These are phyloP conservation scores for Kondoa subrosea DNA, from an alignment of 768 basidiomycete species.

Conservation along the genomic window DNA sequence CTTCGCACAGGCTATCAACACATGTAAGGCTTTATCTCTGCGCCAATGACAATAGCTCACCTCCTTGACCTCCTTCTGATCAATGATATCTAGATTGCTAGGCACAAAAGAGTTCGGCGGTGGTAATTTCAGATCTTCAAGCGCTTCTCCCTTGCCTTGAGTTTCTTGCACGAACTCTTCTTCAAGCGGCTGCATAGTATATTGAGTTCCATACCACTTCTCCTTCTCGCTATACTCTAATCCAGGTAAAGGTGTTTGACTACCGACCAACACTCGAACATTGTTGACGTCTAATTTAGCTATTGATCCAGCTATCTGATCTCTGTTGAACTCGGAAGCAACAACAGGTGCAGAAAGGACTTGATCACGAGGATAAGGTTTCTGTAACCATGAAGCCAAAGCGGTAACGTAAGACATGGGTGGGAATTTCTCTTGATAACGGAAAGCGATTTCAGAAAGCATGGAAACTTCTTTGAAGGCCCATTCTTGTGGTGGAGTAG, in stretches of 20 bases:
- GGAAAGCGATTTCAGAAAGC: constrained; percentile 58
- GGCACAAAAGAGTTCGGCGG: constrained; percentile 82
- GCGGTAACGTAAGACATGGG: constrained; percentile 64
- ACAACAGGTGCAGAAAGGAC: constrained; percentile 55
- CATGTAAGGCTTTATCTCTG: constrained; percentile 11
- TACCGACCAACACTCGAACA: constrained; percentile 59
- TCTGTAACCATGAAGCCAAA: constrained; percentile 55
- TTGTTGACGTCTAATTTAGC: constrained; percentile 44
- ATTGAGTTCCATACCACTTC: constrained; percentile 83
- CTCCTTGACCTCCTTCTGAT: constrained; percentile 45
- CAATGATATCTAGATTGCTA: constrained; percentile 53
- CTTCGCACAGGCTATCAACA: constrained; percentile 47
- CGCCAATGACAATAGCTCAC: not conserved
- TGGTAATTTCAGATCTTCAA: constrained; percentile 57
- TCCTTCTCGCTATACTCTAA: constrained; percentile 45
- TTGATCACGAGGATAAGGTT: constrained; percentile 64
- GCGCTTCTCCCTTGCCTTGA: constrained; percentile 50
- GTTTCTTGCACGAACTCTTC: constrained; percentile 43
- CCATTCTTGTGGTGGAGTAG: constrained; percentile 36
- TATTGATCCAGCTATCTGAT: constrained; percentile 47
- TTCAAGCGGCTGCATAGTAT: constrained; percentile 41
- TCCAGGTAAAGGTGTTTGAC: constrained; percentile 48
- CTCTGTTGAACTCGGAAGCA: constrained; percentile 55
- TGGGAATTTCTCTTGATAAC: constrained; percentile 66
- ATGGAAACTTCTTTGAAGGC: constrained; percentile 59